These are phyloP conservation scores for Grosmannia penicillata DNA, from an alignment of 2,329 filamentous ascomycete species.

Conservation along the genomic window DNA sequence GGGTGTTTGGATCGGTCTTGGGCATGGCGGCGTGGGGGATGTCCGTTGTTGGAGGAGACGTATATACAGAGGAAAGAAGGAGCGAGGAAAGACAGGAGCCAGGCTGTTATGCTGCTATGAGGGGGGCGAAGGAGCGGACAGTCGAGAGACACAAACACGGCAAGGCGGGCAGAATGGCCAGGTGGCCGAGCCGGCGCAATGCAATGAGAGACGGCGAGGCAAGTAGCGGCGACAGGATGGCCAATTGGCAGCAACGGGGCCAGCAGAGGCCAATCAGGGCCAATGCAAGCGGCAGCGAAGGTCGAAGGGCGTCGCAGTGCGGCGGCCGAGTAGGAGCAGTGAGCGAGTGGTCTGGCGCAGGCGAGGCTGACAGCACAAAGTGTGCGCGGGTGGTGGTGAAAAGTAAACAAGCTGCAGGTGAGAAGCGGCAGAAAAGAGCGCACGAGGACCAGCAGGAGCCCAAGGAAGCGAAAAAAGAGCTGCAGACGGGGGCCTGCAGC, in stretches of 20 bases:
- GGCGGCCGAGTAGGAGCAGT: too few relatives aligned
- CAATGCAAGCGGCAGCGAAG: too few relatives aligned
- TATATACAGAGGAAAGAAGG: background rate
- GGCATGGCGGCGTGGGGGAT: background rate
- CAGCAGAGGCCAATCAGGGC: background rate
- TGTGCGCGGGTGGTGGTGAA: background rate
- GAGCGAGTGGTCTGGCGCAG: too few relatives aligned
- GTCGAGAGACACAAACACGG: too few relatives aligned
- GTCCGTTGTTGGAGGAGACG: background rate
- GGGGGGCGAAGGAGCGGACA: background rate
- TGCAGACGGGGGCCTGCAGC: background rate
- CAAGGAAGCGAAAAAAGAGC: background rate
- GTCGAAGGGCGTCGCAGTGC: too few relatives aligned
- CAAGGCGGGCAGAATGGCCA: too few relatives aligned
- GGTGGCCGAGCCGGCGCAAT: too few relatives aligned
- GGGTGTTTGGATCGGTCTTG: background rate
- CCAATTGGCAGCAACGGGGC: background rate
- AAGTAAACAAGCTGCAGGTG: slow-evolving; percentile 4
- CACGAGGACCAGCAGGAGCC: too few relatives aligned
- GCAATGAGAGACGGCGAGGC: too few relatives aligned
- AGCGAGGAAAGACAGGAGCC: background rate
- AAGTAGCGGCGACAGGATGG: too few relatives aligned
- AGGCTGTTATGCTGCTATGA: background rate
- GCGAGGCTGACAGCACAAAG: too few relatives aligned
- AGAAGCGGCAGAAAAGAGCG: too few relatives aligned